Evolutionary conservation across 2,329 filamentous ascomycete genomes (phyloP).

Genomic region (Xylariaceae sp.): DNA sequence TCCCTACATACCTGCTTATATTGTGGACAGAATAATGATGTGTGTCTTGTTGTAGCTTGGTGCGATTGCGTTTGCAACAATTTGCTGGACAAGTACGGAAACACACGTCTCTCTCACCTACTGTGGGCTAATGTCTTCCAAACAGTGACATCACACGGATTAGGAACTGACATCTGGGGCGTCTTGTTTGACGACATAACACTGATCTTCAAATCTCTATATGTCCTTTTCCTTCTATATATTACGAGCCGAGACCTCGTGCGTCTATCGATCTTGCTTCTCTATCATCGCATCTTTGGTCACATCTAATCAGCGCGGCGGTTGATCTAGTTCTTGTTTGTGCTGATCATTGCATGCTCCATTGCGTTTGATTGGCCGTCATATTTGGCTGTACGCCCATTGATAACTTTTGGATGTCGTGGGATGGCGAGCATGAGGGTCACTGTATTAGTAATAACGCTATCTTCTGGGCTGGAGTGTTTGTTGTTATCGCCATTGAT

Average conservation of each 20-base stretch:
- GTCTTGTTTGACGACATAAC: constrained; percentile 51
- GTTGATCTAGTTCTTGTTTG: not conserved
- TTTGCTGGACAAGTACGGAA: not conserved
- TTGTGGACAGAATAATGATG: not conserved
- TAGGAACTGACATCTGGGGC: constrained; percentile 54
- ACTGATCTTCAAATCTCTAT: constrained; percentile 41
- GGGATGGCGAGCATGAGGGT: constrained; percentile 14
- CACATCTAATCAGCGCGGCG: not conserved
- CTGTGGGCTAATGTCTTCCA: constrained; percentile 10
- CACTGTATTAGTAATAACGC: constrained; percentile 13
- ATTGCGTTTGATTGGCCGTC: not conserved
- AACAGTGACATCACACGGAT: constrained; percentile 47
- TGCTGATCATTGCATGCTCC: constrained; percentile 1
- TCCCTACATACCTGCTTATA: not conserved
- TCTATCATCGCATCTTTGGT: constrained; percentile 13
- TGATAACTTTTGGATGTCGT: constrained; percentile 10
- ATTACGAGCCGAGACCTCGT: constrained; percentile 4
- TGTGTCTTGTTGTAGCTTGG: constrained; percentile 1
- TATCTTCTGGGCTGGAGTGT: constrained; percentile 9
- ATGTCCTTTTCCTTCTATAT: constrained; percentile 34
- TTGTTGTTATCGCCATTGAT: constrained; percentile 4
- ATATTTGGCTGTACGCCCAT: constrained; percentile 13
- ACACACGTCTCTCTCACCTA: not conserved
- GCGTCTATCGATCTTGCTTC: not conserved
- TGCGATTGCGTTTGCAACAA: not conserved